Evolutionary conservation across 2,329 filamentous ascomycete genomes (phyloP).

Genomic region (Apiospora sp.): DNA sequence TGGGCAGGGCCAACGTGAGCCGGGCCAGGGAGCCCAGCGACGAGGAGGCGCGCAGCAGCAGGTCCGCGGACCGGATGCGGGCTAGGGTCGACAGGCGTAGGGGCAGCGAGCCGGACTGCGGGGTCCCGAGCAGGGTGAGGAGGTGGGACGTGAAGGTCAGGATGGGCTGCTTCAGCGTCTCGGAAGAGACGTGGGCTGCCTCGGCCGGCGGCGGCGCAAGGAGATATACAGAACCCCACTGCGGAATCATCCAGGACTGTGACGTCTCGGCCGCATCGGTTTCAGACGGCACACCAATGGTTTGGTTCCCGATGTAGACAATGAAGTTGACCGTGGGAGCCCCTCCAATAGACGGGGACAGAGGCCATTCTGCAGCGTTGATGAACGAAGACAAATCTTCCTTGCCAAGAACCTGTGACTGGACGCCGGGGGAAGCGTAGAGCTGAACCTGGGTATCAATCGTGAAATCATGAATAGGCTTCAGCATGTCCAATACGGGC

Average conservation of each 20-base stretch:
- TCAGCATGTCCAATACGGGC: conserved; percentile 81
- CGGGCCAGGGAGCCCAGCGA: conserved; percentile 93
- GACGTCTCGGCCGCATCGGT: conserved; percentile 51
- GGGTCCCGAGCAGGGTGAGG: conserved; percentile 85
- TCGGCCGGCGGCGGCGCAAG: conserved; percentile 54
- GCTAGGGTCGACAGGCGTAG: conserved; percentile 84
- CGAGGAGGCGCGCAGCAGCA: conserved; percentile 88
- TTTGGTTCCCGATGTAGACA: conserved; percentile 84
- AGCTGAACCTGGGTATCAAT: conserved; percentile 96
- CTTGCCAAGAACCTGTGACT: conserved; percentile 73
- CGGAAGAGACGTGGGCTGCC: conserved; percentile 63
- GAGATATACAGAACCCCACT: conserved; percentile 82
- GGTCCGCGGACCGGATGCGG: conserved; percentile 83
- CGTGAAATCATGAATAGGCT: conserved; percentile 91
- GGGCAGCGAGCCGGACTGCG: conserved; percentile 82
- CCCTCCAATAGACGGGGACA: conserved; percentile 90
- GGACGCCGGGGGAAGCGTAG: conserved; percentile 77
- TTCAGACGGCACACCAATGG: conserved; percentile 62
- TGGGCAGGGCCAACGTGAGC: conserved; percentile 82
- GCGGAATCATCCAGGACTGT: conserved; percentile 87
- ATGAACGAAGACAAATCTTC: conserved; percentile 94
- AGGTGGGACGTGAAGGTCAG: conserved; percentile 92
- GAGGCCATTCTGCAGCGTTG: conserved; percentile 96
- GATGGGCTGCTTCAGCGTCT: conserved; percentile 79
- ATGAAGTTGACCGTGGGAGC: conserved; percentile 97